phyloP scores from a whole-genome alignment of 495 filamentous ascomycete species.

The Cercophora samala region DNA sequence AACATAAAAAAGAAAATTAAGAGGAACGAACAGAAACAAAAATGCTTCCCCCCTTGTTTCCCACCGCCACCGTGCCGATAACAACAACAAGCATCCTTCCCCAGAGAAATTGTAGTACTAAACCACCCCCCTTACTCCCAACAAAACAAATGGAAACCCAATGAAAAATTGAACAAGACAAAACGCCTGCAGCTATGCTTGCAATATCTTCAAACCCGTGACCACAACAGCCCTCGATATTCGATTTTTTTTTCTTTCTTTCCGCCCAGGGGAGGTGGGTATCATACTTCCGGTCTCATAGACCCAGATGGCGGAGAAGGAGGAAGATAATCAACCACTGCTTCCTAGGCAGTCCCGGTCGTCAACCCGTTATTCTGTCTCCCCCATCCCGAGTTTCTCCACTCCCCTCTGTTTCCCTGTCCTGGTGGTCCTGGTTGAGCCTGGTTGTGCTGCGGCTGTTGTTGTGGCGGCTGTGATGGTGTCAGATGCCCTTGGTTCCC shows the following conservation, averaged over 20 bases:
- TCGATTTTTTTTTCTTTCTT: background rate
- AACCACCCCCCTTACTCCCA: background rate
- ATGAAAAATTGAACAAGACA: background rate
- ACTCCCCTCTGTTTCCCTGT: constrained; percentile 31
- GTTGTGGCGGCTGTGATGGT: background rate
- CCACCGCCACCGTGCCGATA: too few species aligned
- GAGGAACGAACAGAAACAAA: too few species aligned
- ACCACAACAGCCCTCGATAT: background rate
- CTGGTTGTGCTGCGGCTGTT: constrained; percentile 11
- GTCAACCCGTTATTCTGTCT: constrained; percentile 40
- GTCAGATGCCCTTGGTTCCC: constrained; percentile 19
- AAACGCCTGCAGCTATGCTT: constrained; percentile 25
- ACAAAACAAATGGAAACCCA: background rate
- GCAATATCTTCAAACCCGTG: background rate
- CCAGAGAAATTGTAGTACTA: too few species aligned
- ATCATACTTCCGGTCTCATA: background rate
- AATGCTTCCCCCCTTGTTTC: too few species aligned
- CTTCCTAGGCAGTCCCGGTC: constrained; percentile 30
- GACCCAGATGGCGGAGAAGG: background rate
- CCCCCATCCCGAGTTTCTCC: constrained; percentile 53
- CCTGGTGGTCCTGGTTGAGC: background rate
- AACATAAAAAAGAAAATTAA: too few species aligned
- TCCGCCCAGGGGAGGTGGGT: background rate
- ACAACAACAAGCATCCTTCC: too few species aligned
- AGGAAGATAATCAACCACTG: constrained; percentile 3